Conservation (phyloP, 768 basidiomycete genomes). For the Termitomyces sp. region DNA sequence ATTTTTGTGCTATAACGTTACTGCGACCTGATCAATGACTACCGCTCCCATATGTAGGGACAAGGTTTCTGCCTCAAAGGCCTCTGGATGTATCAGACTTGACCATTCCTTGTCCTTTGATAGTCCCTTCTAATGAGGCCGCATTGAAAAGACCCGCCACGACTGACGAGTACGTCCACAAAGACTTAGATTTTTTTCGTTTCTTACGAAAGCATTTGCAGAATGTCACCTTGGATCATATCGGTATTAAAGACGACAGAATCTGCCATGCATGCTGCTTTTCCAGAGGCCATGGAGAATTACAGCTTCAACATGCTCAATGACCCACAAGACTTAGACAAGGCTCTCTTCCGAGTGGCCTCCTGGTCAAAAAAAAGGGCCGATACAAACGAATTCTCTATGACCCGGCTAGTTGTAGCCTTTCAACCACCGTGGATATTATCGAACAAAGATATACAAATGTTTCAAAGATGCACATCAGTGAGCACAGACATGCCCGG, state of each 20-base stretch:
- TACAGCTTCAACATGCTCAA: conserved; percentile 38
- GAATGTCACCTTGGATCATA: conserved; percentile 47
- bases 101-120: conserved; percentile 40
- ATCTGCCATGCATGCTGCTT: conserved; percentile 41
- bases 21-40: neutral
- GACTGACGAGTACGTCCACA: conserved; percentile 36
- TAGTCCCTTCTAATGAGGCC: conserved; percentile 28
- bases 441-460: conserved; percentile 48
- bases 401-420: conserved; percentile 39
- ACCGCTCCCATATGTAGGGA: conserved; percentile 28
- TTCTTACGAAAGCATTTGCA: conserved; percentile 19
- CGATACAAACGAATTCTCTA: neutral
- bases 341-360: conserved; percentile 41
- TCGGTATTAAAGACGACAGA: conserved; percentile 52
- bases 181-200: neutral
- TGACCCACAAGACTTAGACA: conserved; percentile 31
- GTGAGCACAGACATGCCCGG: conserved; percentile 23
- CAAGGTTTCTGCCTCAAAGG: conserved; percentile 16
- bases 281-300: conserved; percentile 32
- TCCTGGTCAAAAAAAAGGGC: conserved; percentile 32
- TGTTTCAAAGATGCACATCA: conserved; percentile 45
- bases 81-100: conserved; percentile 25
- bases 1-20: neutral
- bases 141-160: conserved; percentile 33
- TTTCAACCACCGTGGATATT: conserved; percentile 63